These are phyloP conservation scores for Cardamine resedifolia DNA, from an alignment of 345 rosid species.

Conservation along the genomic window DNA sequence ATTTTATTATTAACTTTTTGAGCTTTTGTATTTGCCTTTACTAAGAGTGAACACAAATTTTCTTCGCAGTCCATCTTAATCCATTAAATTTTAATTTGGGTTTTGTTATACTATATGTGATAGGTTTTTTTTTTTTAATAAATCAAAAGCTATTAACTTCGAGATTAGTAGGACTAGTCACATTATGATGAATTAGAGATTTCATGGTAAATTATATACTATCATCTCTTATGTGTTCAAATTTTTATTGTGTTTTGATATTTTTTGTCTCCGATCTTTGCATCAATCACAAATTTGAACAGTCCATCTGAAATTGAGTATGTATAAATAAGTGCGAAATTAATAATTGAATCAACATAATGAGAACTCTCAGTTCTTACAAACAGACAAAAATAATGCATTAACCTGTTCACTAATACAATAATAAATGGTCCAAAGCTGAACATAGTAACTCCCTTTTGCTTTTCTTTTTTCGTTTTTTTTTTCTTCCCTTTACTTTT, in stretches of 20 bases:
- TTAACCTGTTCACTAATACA: background rate
- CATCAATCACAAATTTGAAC: constrained; percentile 5
- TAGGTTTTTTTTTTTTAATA: background rate
- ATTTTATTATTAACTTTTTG: background rate
- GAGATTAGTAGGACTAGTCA: background rate
- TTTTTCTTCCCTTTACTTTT: constrained; percentile 20
- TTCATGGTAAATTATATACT: no score
- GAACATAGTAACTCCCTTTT: constrained; percentile 2
- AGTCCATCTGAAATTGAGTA: background rate
- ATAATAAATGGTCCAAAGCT: constrained; percentile 25
- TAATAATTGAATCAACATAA: constrained; percentile 3
- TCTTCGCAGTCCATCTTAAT: background rate
- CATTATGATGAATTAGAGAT: background rate
- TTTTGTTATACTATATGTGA: background rate
- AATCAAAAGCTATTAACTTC: background rate
- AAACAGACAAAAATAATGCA: constrained; percentile 15
- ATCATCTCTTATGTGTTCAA: no score
- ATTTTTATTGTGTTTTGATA: background rate
- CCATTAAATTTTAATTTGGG: background rate
- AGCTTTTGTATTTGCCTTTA: background rate
- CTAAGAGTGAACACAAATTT: background rate
- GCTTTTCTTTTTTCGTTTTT: constrained; percentile 20
- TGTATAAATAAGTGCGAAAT: background rate
- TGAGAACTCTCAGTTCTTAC: background rate
- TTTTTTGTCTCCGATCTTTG: background rate